Evolutionary conservation across 1,284 basidiomycete species (phyloP), one percentile per base, ranked within the genome.

Genomic region (Heliocybe sulcata): DNA sequence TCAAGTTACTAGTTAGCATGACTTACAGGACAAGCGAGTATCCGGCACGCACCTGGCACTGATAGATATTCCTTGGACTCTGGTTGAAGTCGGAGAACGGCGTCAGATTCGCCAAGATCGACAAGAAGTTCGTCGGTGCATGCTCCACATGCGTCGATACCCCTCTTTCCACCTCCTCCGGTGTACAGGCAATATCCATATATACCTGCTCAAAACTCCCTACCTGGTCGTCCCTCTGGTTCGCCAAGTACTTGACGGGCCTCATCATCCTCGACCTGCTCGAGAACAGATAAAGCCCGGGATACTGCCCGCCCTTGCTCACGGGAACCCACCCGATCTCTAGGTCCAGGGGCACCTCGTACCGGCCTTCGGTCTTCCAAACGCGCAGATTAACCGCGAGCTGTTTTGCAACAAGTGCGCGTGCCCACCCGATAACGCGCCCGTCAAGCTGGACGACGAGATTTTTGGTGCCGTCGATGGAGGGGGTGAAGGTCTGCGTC

Each of bases 191-290:
- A 65, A 99, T 92, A 68, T 99, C 92, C 90, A 99, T 95, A 71
- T 99, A 99, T 10, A 99, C 97, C 72, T 99, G 97, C 72, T 99
- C 97, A 63, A 99, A 99, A 1, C 96, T 84, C 2, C 97, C 97
- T 52, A 99, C 81, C 68, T 92, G 91, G 69, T 99, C 97, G 61
- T 90, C 81, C 61, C 82, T 81, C 54, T 87, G 88, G 68, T 98
- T 99, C 57, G 79, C 75, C 47, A 99, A 73, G 70, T 91, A 95
- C 64, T 90, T 94, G 58, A 99, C 97, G 2, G 98, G 96, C 48
- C 97, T 82, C 96, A 99, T 98, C 94, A 99, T 98, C 58, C 97
- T 80, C 45, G 93, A 82, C 53, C 85, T 81, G 14, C 87, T 85
- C 20, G 92, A 83, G 74, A 99, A 99, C 55, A 99, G 75, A 76